Conservation (phyloP, 2,329 filamentous ascomycete genomes). For the Pestalotiopsis fici region DNA sequence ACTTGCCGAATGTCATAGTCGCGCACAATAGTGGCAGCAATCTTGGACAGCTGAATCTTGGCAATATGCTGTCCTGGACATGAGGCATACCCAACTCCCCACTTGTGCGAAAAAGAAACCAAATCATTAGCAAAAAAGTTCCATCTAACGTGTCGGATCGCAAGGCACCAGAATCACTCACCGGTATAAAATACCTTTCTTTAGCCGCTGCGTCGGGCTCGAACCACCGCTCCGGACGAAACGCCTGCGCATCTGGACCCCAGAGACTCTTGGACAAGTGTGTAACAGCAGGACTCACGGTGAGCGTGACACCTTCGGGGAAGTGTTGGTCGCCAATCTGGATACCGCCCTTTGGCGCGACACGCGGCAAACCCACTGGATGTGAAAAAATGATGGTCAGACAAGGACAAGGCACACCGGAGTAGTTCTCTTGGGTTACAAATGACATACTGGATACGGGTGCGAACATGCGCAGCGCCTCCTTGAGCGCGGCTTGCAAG, state of each 20-base stretch:
- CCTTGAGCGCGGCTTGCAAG: slow-evolving; percentile 2
- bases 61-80: slow-evolving; percentile 19
- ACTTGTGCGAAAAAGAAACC: slow-evolving; percentile 1
- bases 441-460: neutral
- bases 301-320: slow-evolving; percentile 11
- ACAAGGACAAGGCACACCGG: too few species aligned
- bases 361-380: slow-evolving; percentile 15
- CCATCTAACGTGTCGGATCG: too few species aligned
- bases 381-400: neutral
- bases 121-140: neutral
- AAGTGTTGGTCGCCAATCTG: slow-evolving; percentile 11
- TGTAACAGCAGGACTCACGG: slow-evolving; percentile 10
- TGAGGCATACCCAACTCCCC: slow-evolving; percentile 13
- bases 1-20: slow-evolving; percentile 18
- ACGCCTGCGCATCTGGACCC: slow-evolving; percentile 12
- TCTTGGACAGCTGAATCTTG: slow-evolving; percentile 16
- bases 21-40: slow-evolving; percentile 16
- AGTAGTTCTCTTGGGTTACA: too few species aligned
- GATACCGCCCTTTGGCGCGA: slow-evolving; percentile 14
- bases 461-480: slow-evolving; percentile 1
- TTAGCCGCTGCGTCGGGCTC: neutral
- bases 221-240: slow-evolving; percentile 16
- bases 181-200: slow-evolving; percentile 14
- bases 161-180: neutral
- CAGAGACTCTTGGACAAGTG: slow-evolving; percentile 11